These are phyloP conservation scores for Fomitopsis schrenkii DNA, from an alignment of 1,284 basidiomycete genomes.

Conservation along the genomic window DNA sequence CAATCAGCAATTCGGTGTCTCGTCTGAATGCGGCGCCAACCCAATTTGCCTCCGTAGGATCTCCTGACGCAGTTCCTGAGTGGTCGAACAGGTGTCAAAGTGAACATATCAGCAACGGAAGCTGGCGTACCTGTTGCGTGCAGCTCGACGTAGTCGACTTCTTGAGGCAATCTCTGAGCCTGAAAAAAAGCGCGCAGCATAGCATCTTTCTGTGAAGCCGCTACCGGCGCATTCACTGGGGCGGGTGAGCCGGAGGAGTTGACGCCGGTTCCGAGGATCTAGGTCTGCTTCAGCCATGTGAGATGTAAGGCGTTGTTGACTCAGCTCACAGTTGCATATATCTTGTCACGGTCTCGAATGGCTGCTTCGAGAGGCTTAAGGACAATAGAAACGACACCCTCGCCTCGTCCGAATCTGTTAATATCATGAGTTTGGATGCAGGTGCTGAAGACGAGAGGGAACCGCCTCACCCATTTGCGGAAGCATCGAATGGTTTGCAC, in stretches of 20 bases:
- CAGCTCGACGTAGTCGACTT: slow-evolving; percentile 45
- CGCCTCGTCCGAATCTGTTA: slow-evolving; percentile 21
- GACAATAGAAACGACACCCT: slow-evolving; percentile 22
- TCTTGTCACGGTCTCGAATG: slow-evolving; percentile 23
- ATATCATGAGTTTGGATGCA: neutral
- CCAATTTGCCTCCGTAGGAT: slow-evolving; percentile 48
- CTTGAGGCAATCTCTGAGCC: slow-evolving; percentile 25
- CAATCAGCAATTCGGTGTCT: slow-evolving; percentile 31
- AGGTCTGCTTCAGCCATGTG: no score
- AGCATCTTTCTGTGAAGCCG: slow-evolving; percentile 32
- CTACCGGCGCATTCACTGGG: slow-evolving; percentile 35
- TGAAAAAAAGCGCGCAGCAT: slow-evolving; percentile 30
- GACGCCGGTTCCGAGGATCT: slow-evolving; percentile 38
- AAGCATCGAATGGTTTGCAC: slow-evolving; percentile 46
- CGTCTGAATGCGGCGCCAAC: slow-evolving; percentile 34
- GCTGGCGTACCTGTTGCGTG: slow-evolving; percentile 39
- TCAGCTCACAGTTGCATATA: slow-evolving; percentile 22
- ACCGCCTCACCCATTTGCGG: slow-evolving; percentile 37
- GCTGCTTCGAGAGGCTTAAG: slow-evolving; percentile 24
- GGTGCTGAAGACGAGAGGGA: neutral
- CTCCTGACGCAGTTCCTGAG: slow-evolving; percentile 40
- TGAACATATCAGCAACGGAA: no score
- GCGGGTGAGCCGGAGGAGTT: slow-evolving; percentile 33
- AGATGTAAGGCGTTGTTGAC: neutral
- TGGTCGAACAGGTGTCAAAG: no score